Evolutionary conservation across 2,329 filamentous ascomycete genomes (phyloP).

Genomic region (Diplodia scrobiculata): DNA sequence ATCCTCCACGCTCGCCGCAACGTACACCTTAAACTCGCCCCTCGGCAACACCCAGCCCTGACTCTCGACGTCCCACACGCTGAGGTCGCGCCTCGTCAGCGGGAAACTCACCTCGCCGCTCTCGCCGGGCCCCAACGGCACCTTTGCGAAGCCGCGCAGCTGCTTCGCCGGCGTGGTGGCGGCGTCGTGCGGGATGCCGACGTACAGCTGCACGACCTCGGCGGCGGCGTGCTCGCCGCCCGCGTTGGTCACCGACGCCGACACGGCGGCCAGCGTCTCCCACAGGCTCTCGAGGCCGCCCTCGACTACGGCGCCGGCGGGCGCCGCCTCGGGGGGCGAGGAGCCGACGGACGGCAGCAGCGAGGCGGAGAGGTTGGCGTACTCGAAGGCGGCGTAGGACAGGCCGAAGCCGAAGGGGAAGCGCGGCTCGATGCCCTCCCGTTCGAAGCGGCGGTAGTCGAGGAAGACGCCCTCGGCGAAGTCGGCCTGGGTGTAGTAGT

Average conservation of each 20-base stretch:
- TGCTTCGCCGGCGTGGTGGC: conserved; percentile 40
- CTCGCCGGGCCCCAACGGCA: conserved; percentile 38
- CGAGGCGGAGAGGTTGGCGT: conserved; percentile 39
- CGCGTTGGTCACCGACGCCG: conserved; percentile 42
- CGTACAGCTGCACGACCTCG: conserved; percentile 46
- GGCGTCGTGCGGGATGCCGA: conserved; percentile 40
- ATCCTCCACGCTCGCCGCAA: conserved; percentile 15
- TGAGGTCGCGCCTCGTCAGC: conserved; percentile 43
- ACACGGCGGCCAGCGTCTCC: conserved; percentile 42
- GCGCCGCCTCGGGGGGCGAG: conserved; percentile 34
- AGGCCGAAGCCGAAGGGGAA: conserved; percentile 46
- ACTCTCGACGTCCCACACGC: conserved; percentile 41
- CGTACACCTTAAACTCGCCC: conserved; percentile 36
- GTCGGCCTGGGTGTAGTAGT: conserved; percentile 45
- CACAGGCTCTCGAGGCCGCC: conserved; percentile 35
- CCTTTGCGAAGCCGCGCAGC: conserved; percentile 44
- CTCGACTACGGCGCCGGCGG: not conserved
- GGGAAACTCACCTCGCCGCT: conserved; percentile 41
- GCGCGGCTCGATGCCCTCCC: conserved; percentile 34
- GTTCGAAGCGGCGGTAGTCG: conserved; percentile 58
- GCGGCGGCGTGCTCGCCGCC: conserved; percentile 41
- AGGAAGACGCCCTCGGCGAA: conserved; percentile 57
- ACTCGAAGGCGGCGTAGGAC: conserved; percentile 49
- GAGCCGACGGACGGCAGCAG: conserved; percentile 37
- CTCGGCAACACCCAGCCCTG: conserved; percentile 42